phyloP scores from a whole-genome alignment of 805 yeast genomes.

The Starmerella bombi region DNA sequence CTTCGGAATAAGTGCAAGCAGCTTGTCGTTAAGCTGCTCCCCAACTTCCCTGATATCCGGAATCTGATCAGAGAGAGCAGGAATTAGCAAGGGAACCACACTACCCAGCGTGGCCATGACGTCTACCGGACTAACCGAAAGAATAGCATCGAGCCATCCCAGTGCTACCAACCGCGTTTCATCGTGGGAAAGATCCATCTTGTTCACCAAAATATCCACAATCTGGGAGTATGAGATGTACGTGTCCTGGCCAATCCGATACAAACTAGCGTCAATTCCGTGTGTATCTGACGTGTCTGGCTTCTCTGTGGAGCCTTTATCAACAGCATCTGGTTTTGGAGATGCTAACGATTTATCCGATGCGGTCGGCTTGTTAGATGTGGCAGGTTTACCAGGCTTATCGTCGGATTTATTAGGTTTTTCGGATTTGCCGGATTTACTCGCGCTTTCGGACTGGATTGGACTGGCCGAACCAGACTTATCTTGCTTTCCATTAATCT shows the following conservation, averaged over 20 bases:
- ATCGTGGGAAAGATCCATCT: slow-evolving; percentile 57
- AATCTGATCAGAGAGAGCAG: slow-evolving; percentile 43
- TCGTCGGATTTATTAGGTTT: background rate
- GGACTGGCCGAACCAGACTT: no score
- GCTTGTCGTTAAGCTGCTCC: slow-evolving; percentile 40
- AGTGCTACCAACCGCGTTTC: slow-evolving; percentile 70
- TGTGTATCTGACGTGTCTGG: background rate
- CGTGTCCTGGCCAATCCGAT: slow-evolving; percentile 70
- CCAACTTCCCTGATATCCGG: slow-evolving; percentile 42
- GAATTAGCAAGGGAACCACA: slow-evolving; percentile 52
- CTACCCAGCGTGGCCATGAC: slow-evolving; percentile 64
- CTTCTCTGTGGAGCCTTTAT: background rate
- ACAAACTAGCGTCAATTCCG: slow-evolving; percentile 22
- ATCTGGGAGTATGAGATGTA: slow-evolving; percentile 67
- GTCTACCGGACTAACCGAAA: slow-evolving; percentile 62
- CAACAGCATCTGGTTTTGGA: no score
- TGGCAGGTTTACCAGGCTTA: no score
- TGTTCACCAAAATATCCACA: slow-evolving; percentile 67
- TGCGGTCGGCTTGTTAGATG: no score
- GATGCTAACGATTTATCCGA: no score
- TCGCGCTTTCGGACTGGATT: no score
- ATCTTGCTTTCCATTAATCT: no score
- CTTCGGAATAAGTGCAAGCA: slow-evolving; percentile 40
- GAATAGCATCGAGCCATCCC: slow-evolving; percentile 65
- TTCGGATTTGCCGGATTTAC: no score